These are phyloP conservation scores for Rhizopus microsporus DNA, from an alignment of 371 early-diverging fungal genomes.

Conservation along the genomic window DNA sequence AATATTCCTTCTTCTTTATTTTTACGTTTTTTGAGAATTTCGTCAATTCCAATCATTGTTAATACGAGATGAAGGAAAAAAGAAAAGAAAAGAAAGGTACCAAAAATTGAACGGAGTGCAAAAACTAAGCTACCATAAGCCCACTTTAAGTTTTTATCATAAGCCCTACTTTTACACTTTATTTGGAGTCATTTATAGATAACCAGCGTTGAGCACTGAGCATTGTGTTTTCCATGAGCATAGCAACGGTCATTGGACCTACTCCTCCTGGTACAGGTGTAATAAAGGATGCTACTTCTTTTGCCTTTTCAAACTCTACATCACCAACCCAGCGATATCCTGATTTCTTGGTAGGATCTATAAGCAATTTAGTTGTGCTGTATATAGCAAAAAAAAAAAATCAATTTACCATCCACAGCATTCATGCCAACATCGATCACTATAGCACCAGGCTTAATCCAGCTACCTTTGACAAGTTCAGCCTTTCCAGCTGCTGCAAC, in stretches of 20 bases:
- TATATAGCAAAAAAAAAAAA: background rate
- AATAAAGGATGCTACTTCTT: slow-evolving; percentile 73
- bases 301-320: slow-evolving; percentile 79
- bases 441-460: slow-evolving; percentile 90
- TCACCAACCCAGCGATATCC: slow-evolving; percentile 93
- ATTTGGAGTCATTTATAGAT: slow-evolving; percentile 21
- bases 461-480: slow-evolving; percentile 81
- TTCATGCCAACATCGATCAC: slow-evolving; percentile 96
- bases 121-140: background rate
- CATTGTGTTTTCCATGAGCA: slow-evolving; percentile 87
- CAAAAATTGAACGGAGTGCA: background rate
- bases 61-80: slow-evolving; percentile 8
- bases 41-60: slow-evolving; percentile 47
- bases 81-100: slow-evolving; percentile 5
- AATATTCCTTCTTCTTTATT: background rate
- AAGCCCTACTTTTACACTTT: too few relatives aligned
- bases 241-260: slow-evolving; percentile 97
- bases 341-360: slow-evolving; percentile 82
- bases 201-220: slow-evolving; percentile 74
- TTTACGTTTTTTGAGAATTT: slow-evolving; percentile 41
- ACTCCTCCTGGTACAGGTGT: slow-evolving; percentile 98
- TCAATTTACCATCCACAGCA: slow-evolving; percentile 61
- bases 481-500: slow-evolving; percentile 88
- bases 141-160: too few relatives aligned
- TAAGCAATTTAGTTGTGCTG: background rate